Base-by-base conservation (phyloP, 2,329 filamentous ascomycete genomes). In the Sclerotinia nivalis region DNA sequence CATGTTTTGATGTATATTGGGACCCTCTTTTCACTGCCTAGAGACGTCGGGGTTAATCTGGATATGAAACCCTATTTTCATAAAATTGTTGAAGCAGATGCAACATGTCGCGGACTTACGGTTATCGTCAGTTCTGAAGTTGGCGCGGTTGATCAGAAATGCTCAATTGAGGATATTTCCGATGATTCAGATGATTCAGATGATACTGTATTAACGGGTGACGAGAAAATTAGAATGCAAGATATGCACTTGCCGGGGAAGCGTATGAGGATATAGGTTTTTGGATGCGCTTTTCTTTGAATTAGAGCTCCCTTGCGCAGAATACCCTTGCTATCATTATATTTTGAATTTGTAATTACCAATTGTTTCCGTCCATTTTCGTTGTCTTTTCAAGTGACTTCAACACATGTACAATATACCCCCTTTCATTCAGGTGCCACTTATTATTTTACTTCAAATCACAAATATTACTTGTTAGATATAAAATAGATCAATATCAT, bases 1-100 rank as follows among this genome's bases (percentile, higher is more conserved):
- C 58, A 66, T 9, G 34, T 73, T n/a, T 37, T 73, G 2, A 5
- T 10, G 0, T 73, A 69, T 20, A 22, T 73, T 4, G 47, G 43
- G 3, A 8, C 22, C 6, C 28, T 69, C 5, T 8, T 66, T 12
- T 47, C 47, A 5, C 22, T 9, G 18, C 7, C 25, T 5, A 18
- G 9, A 25, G 60, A 40, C 8, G 4, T 4, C 8, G 12, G 25
- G 13, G 1, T 1, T 1, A 13, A 37, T 15, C 8, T 6, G 9
- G 5, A 34, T 47, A 64, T 55, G 37, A 25, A 34, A 49, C 22
- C 15, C 9, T 47, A 64, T 40, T 55, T 69, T 37, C 18, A 37
- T 2, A 10, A 10, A 10, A 55, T 69, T 6, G n/a, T n/a, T 2
- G 18, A 34, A 10, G 58, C 67, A 9, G 58, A 69, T 25, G n/a